A percentile compares a stretch with the other conserved stretches of the same genome.
Evolutionary conservation across 2,329 filamentous ascomycete genomes (phyloP).

Genomic region (Alternaria conjuncta): DNA sequence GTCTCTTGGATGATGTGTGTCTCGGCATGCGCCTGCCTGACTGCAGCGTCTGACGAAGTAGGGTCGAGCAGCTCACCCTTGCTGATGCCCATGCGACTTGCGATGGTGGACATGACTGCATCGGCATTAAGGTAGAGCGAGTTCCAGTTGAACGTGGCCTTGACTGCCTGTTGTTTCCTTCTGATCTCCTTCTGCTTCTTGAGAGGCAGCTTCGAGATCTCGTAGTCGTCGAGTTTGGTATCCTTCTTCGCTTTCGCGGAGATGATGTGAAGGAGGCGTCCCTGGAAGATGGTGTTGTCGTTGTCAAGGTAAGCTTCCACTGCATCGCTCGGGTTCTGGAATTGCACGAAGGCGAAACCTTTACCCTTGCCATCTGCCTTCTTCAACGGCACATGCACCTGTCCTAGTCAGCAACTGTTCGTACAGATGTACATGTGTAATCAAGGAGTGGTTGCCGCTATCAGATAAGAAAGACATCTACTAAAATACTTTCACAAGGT

Average conservation of each 20-base stretch:
- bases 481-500: constrained; percentile 97
- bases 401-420: constrained; percentile 30
- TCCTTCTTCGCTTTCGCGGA: constrained; percentile 84
- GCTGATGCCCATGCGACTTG: constrained; percentile 82
- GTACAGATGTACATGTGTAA: background rate
- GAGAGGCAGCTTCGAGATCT: constrained; percentile 86
- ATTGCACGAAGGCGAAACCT: constrained; percentile 89
- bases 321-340: constrained; percentile 73
- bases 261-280: constrained; percentile 87
- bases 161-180: constrained; percentile 79
- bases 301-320: constrained; percentile 78
- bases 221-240: constrained; percentile 82
- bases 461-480: constrained; percentile 99
- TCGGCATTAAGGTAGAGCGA: constrained; percentile 97
- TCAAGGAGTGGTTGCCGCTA: constrained; percentile 40
- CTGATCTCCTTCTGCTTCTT: constrained; percentile 94
- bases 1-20: constrained; percentile 96
- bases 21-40: constrained; percentile 96
- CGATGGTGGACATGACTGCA: constrained; percentile 89
- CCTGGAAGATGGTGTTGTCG: constrained; percentile 89
- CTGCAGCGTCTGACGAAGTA: constrained; percentile 90
- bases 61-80: constrained; percentile 94
- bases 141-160: constrained; percentile 93
- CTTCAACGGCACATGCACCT: constrained; percentile 88
- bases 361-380: constrained; percentile 75